Conservation (phyloP, 345 rosid genomes). For the Salix purpurea region DNA sequence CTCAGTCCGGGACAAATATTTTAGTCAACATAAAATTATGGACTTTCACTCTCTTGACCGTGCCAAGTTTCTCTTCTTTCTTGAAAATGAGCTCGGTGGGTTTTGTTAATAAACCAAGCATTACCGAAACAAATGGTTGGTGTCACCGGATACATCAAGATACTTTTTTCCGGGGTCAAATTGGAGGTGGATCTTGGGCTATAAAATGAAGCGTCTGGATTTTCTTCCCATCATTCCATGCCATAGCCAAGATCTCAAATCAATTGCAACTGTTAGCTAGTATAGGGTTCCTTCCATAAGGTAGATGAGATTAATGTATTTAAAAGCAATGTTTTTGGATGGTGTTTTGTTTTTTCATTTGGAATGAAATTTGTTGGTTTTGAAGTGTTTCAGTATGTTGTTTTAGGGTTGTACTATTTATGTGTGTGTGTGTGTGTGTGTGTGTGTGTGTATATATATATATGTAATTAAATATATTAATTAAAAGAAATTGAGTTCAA, state of each 20-base stretch:
- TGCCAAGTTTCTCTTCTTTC: constrained; percentile 13
- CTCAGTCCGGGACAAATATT: not conserved
- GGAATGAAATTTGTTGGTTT: too few relatives aligned
- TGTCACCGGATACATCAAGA: not conserved
- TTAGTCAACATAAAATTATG: not conserved
- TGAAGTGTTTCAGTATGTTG: fast-evolving
- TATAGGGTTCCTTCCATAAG: not conserved
- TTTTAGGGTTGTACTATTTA: too few relatives aligned
- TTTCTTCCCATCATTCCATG: not conserved
- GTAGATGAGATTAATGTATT: too few relatives aligned
- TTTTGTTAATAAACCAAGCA: constrained; percentile 12
- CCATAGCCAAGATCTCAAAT: not conserved
- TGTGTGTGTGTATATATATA: too few relatives aligned
- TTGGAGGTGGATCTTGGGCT: not conserved
- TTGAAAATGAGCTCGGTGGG: constrained; percentile 11
- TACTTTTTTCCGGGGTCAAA: not conserved
- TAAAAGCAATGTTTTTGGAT: too few relatives aligned
- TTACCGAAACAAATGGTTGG: not conserved
- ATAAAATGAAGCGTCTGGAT: not conserved
- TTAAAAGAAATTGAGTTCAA: too few relatives aligned
- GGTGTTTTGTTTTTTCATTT: too few relatives aligned
- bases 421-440: too few relatives aligned
- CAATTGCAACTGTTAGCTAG: not conserved
- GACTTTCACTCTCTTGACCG: constrained; percentile 26
- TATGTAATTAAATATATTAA: too few relatives aligned